A percentile compares a stretch with the other conserved stretches of the same genome.
phyloP scores from a whole-genome alignment of 2,329 filamentous ascomycete species.

The Cephalotrichum gorgonifer region DNA sequence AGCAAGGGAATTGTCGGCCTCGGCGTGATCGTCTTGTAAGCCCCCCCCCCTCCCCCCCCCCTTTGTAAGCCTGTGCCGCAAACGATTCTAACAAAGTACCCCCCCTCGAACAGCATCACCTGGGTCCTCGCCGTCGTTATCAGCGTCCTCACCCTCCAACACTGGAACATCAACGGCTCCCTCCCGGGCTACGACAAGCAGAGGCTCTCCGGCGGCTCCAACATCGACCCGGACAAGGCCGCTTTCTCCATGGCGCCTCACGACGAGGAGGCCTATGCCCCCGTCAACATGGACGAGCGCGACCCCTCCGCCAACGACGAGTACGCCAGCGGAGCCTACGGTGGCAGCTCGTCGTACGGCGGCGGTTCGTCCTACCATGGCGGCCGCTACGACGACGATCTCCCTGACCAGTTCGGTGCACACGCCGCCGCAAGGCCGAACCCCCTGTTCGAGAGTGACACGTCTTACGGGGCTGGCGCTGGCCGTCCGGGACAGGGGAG shows the following conservation, averaged over 20 bases:
- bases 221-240: slow-evolving; percentile 60
- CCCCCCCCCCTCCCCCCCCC: slow-evolving; percentile 5
- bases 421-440: slow-evolving; percentile 11
- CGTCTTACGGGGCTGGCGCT: slow-evolving; percentile 30
- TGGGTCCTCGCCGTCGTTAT: slow-evolving; percentile 43
- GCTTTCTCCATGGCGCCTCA: slow-evolving; percentile 59
- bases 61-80: neutral
- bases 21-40: slow-evolving; percentile 53
- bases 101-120: slow-evolving; percentile 33
- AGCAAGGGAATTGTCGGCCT: slow-evolving; percentile 55
- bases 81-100: slow-evolving; percentile 10
- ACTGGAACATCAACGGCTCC: slow-evolving; percentile 48
- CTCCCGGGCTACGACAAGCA: slow-evolving; percentile 51
- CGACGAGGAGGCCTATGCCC: slow-evolving; percentile 55
- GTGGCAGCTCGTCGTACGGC: slow-evolving; percentile 25
- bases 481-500: neutral
- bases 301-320: slow-evolving; percentile 24
- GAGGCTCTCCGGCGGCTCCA: slow-evolving; percentile 28
- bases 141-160: slow-evolving; percentile 49
- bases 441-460: slow-evolving; percentile 39
- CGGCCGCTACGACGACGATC: slow-evolving; percentile 22
- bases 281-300: slow-evolving; percentile 47
- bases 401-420: slow-evolving; percentile 27
- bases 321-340: slow-evolving; percentile 21
- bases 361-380: slow-evolving; percentile 10